These are phyloP conservation scores for Dactylellina sp. DNA, from an alignment of 2,329 filamentous ascomycete genomes.

Conservation along the genomic window DNA sequence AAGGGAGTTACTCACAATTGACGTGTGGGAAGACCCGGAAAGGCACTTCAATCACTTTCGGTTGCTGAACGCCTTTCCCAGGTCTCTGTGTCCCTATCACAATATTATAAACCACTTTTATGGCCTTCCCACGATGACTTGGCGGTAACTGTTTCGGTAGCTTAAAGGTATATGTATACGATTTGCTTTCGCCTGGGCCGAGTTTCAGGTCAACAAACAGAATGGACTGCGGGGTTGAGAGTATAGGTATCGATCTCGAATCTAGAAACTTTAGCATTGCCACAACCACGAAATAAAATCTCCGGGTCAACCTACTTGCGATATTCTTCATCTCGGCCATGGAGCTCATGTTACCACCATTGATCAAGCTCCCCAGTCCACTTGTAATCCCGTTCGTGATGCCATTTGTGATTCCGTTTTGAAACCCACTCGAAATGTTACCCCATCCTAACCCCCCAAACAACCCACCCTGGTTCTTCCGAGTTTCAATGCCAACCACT, in stretches of 20 bases:
- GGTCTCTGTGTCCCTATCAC: conserved; percentile 91
- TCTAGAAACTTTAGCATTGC: conserved; percentile 56
- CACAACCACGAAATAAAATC: not conserved
- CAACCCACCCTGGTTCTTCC: conserved; percentile 80
- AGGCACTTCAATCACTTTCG: conserved; percentile 90
- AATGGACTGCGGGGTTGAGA: conserved; percentile 96
- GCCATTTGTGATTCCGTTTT: conserved; percentile 45
- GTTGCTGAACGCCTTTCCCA: conserved; percentile 80
- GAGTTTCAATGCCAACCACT: conserved; percentile 81
- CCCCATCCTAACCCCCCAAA: conserved; percentile 89
- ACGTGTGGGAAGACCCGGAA: conserved; percentile 95
- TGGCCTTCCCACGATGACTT: conserved; percentile 87
- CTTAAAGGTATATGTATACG: conserved; percentile 86
- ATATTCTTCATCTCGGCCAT: conserved; percentile 95
- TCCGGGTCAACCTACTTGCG: conserved; percentile 68
- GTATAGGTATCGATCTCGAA: conserved; percentile 85
- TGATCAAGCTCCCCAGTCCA: conserved; percentile 87
- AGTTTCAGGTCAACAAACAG: conserved; percentile 93
- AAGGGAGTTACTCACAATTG: conserved; percentile 69
- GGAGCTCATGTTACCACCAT: conserved; percentile 85
- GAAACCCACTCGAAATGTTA: conserved; percentile 63
- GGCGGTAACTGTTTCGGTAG: conserved; percentile 91
- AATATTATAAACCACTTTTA: conserved; percentile 92
- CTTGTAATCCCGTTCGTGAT: conserved; percentile 76
- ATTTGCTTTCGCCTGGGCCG: conserved; percentile 86